Percentiles rank a stretch among this genome's conserved stretches.
phyloP scores from a whole-genome alignment of 2,329 filamentous ascomycete species.

The Pseudocercospora eumusae region DNA sequence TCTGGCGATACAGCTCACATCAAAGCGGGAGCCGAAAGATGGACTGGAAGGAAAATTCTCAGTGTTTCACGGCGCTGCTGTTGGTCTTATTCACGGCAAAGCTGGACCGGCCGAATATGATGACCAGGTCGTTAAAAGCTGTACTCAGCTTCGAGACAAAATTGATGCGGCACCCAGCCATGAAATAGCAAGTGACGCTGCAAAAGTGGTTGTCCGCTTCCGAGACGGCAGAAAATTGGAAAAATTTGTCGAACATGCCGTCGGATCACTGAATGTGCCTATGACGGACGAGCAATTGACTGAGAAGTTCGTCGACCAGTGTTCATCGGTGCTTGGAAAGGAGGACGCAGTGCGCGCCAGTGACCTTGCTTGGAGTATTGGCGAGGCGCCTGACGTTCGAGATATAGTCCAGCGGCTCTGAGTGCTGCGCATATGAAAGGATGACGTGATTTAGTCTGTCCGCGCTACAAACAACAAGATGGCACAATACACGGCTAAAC shows the following conservation, averaged over 20 bases:
- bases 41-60: slow-evolving; percentile 59
- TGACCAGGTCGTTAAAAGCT: slow-evolving; percentile 49
- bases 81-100: slow-evolving; percentile 54
- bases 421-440: neutral
- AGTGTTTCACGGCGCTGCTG: slow-evolving; percentile 57
- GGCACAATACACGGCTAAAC: neutral
- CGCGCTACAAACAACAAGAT: neutral
- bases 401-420: neutral
- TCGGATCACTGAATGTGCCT: slow-evolving; percentile 54
- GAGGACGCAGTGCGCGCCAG: slow-evolving; percentile 31
- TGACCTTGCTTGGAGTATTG: slow-evolving; percentile 31
- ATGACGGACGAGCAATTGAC: slow-evolving; percentile 50
- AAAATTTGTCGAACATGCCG: slow-evolving; percentile 53
- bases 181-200: slow-evolving; percentile 47
- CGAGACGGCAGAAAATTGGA: slow-evolving; percentile 43
- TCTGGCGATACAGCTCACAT: slow-evolving; percentile 43
- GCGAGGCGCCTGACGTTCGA: slow-evolving; percentile 25
- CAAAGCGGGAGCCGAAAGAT: slow-evolving; percentile 52
- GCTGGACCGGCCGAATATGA: slow-evolving; percentile 56
- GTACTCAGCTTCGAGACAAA: slow-evolving; percentile 47
- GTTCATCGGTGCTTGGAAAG: slow-evolving; percentile 45
- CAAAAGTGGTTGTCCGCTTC: slow-evolving; percentile 44
- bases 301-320: slow-evolving; percentile 55
- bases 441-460: neutral
- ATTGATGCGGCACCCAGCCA: slow-evolving; percentile 49